Evolutionary conservation across 257 asterid genomes (phyloP).

Genomic region (Osmanthus fragrans): DNA sequence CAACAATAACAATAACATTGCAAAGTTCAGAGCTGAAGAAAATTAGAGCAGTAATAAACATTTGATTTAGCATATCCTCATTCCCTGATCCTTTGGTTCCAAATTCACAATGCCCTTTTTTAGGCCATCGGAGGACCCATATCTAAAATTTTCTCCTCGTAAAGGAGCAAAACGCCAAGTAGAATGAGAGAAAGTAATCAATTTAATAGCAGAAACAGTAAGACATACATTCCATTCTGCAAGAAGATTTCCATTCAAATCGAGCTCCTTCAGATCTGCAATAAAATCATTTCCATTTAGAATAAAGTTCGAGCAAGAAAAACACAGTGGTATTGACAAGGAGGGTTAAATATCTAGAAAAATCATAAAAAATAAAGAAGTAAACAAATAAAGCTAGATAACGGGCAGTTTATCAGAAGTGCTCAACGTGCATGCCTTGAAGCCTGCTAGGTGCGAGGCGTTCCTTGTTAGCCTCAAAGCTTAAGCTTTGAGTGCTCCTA

Average conservation of each 20-base stretch:
- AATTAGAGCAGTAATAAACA: neutral
- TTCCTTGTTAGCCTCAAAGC: neutral
- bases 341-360: neutral
- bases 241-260: slow-evolving; percentile 87
- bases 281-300: slow-evolving; percentile 20
- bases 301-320: slow-evolving; percentile 7
- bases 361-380: neutral
- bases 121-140: neutral
- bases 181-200: neutral
- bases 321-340: neutral
- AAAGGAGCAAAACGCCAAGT: neutral
- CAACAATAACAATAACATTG: neutral
- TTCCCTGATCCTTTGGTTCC: neutral
- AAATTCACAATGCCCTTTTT: neutral
- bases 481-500: neutral
- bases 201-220: slow-evolving; percentile 22
- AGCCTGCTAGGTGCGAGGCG: neutral
- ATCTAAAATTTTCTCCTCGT: neutral
- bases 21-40: neutral
- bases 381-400: neutral
- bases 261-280: slow-evolving; percentile 95
- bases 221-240: slow-evolving; percentile 75
- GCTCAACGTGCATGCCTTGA: neutral
- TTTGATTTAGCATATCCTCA: neutral
- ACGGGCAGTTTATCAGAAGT: neutral